Evolutionary conservation across 2,329 filamentous ascomycete species (phyloP).

Genomic region (Epichloe glyceriae): DNA sequence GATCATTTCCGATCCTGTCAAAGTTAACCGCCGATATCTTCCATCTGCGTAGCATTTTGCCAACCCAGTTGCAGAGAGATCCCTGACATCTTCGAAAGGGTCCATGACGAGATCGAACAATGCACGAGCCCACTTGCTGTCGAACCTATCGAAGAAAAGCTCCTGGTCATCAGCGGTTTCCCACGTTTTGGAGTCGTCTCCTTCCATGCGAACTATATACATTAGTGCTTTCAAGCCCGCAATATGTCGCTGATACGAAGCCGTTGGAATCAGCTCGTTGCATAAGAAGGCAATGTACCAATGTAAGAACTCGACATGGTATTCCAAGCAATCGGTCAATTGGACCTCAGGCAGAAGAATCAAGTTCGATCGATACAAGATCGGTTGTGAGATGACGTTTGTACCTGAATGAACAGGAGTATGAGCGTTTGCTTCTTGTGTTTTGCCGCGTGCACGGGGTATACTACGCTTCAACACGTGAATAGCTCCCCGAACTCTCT

Average conservation of each 20-base stretch:
- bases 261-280: constrained; percentile 61
- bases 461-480: constrained; percentile 38
- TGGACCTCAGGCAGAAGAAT: constrained; percentile 25
- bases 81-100: constrained; percentile 84
- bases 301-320: constrained; percentile 51
- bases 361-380: constrained; percentile 26
- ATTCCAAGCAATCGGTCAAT: constrained; percentile 26
- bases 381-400: constrained; percentile 13
- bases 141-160: constrained; percentile 29
- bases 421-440: constrained; percentile 18
- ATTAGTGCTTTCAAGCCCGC: constrained; percentile 61
- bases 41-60: constrained; percentile 31
- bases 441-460: constrained; percentile 21
- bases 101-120: constrained; percentile 74
- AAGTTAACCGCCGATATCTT: constrained; percentile 17
- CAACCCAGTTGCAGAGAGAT: constrained; percentile 38
- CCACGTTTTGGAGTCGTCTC: constrained; percentile 37
- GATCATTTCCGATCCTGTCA: constrained; percentile 8
- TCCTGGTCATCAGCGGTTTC: constrained; percentile 25
- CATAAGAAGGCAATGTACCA: constrained; percentile 66
- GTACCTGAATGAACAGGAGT: neutral
- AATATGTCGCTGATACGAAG: constrained; percentile 83
- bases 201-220: constrained; percentile 54
- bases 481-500: constrained; percentile 57
- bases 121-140: constrained; percentile 42